Percentiles rank a stretch among this genome's conserved stretches.
These are phyloP conservation scores for Cladosporium halotolerans DNA, from an alignment of 2,329 filamentous ascomycete genomes.

Conservation along the genomic window DNA sequence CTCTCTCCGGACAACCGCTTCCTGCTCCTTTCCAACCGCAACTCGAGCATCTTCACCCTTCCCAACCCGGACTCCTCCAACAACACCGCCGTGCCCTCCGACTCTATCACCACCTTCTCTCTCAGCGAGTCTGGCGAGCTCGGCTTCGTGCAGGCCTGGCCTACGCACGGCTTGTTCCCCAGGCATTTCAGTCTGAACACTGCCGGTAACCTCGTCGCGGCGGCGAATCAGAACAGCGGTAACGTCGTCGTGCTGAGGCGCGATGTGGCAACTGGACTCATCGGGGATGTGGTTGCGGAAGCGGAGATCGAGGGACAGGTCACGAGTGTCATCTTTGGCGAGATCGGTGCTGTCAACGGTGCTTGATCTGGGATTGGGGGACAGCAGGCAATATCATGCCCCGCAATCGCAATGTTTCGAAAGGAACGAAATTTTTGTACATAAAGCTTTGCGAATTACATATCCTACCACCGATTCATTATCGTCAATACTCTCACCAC, in stretches of 20 bases:
- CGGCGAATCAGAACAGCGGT: constrained; percentile 57
- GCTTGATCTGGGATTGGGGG: background rate
- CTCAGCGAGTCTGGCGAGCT: constrained; percentile 55
- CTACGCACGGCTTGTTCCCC: constrained; percentile 59
- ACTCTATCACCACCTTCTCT: constrained; percentile 58
- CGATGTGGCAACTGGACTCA: constrained; percentile 51
- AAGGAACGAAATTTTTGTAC: background rate
- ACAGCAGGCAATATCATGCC: background rate
- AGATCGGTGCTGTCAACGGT: constrained; percentile 3
- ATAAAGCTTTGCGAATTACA: too few species aligned
- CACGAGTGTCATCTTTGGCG: constrained; percentile 29
- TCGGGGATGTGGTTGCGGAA: constrained; percentile 15
- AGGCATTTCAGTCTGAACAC: constrained; percentile 63
- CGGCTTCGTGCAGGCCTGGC: constrained; percentile 50
- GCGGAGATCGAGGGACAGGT: constrained; percentile 27
- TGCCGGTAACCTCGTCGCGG: constrained; percentile 57
- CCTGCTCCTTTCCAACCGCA: constrained; percentile 62
- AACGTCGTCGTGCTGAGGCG: constrained; percentile 58
- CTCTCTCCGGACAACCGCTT: constrained; percentile 49
- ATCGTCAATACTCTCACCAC: too few species aligned
- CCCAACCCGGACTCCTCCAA: constrained; percentile 40
- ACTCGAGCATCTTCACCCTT: constrained; percentile 47
- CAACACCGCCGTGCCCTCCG: constrained; percentile 35
- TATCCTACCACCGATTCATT: too few species aligned
- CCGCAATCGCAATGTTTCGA: background rate